These are phyloP conservation scores for Chaetomium globosum DNA, from an alignment of 2,329 filamentous ascomycete species.

Conservation along the genomic window DNA sequence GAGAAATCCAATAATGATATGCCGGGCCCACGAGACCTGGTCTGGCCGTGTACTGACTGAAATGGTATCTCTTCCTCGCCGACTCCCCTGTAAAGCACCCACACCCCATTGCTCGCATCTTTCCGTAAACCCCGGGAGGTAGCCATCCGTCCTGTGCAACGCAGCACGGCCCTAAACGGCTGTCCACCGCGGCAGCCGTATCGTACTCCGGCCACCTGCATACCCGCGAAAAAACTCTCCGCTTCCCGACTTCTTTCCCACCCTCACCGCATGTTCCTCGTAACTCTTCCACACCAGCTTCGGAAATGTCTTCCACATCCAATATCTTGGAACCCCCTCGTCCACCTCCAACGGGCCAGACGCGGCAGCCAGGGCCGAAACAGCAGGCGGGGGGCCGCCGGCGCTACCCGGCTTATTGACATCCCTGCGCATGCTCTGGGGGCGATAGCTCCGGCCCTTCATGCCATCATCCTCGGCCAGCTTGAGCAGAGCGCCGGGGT, in stretches of 20 bases:
- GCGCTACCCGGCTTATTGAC: slow-evolving; percentile 2
- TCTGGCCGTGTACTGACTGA: slow-evolving; percentile 3
- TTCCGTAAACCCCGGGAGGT: not conserved
- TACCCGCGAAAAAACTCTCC: slow-evolving; percentile 12
- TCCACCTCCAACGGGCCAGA: slow-evolving; percentile 44
- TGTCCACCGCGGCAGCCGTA: not conserved
- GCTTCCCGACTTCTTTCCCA: not conserved
- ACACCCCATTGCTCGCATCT: not conserved
- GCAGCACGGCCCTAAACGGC: slow-evolving; percentile 11
- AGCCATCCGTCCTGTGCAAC: slow-evolving; percentile 3
- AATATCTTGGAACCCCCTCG: slow-evolving; percentile 49
- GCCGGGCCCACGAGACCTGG: slow-evolving; percentile 3
- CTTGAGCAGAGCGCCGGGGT: slow-evolving; percentile 49
- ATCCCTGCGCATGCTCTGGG: slow-evolving; percentile 57
- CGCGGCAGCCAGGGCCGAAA: not conserved
- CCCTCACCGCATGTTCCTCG: slow-evolving; percentile 39
- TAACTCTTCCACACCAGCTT: slow-evolving; percentile 49
- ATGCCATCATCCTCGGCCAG: slow-evolving; percentile 43
- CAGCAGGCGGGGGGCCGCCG: not conserved
- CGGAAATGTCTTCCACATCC: slow-evolving; percentile 38
- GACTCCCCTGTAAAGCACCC: not conserved
- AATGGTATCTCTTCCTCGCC: slow-evolving; percentile 1
- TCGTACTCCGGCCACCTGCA: slow-evolving; percentile 14
- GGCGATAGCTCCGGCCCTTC: slow-evolving; percentile 54
- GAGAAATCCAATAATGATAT: slow-evolving; percentile 19